Evolutionary conservation across 768 basidiomycete species (phyloP).

Genomic region (Boletus pseudopeckii): DNA sequence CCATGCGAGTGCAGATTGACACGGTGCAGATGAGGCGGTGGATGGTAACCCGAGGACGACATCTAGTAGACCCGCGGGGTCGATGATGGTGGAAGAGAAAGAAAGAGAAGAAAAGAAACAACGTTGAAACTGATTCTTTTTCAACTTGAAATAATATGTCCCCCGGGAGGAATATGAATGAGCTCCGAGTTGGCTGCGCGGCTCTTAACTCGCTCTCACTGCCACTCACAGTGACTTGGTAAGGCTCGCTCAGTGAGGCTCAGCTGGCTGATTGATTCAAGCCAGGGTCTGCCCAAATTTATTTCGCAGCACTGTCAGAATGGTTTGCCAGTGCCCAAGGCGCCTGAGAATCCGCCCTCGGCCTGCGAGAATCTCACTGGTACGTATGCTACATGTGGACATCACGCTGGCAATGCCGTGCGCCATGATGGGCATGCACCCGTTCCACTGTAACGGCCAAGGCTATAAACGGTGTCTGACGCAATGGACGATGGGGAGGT

Average conservation of each 20-base stretch:
- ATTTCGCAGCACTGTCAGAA: not conserved
- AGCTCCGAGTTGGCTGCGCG: constrained; percentile 7
- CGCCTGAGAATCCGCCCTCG: not conserved
- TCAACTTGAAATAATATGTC: not conserved
- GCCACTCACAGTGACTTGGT: not conserved
- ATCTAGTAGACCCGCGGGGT: constrained; percentile 11
- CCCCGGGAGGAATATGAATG: not conserved
- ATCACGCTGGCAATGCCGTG: constrained; percentile 3
- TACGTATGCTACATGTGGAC: constrained; percentile 12
- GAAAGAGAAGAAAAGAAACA: not conserved
- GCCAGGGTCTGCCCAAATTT: not conserved
- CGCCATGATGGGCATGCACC: constrained; percentile 2
- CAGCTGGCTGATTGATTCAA: not conserved
- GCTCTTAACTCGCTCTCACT: constrained; percentile 11
- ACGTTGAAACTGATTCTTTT: constrained; percentile 3
- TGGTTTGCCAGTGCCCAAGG: not conserved
- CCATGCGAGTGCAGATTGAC: constrained; percentile 26
- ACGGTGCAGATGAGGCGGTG: constrained; percentile 24
- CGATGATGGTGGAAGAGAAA: constrained; percentile 20
- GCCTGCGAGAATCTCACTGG: not conserved
- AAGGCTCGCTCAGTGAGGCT: not conserved
- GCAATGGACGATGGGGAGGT: constrained; percentile 7
- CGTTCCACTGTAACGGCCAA: not conserved
- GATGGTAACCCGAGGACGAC: constrained; percentile 25
- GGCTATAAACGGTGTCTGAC: constrained; percentile 6